Percentiles rank a stretch among this genome's conserved stretches.
These are phyloP conservation scores for Cyathus striatus DNA, from an alignment of 768 basidiomycete genomes.

Conservation along the genomic window DNA sequence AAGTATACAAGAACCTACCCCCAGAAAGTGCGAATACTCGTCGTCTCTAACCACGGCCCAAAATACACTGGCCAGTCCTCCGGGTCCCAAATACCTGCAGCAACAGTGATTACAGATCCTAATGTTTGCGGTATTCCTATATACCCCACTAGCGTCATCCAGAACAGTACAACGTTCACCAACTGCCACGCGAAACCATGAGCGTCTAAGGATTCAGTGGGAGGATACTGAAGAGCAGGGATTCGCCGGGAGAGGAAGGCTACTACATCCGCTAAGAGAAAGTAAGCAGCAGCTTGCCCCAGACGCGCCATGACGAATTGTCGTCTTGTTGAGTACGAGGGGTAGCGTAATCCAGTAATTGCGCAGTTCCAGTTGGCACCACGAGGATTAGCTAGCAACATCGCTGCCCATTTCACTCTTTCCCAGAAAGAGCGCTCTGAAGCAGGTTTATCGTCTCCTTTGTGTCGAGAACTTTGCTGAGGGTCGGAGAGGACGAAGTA, in stretches of 20 bases:
- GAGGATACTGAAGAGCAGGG: not conserved
- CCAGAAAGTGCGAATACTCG: conserved; percentile 27
- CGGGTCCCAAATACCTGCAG: conserved; percentile 9
- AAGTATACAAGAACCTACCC: conserved; percentile 16
- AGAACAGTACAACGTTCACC: conserved; percentile 6
- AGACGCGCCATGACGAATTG: too few species aligned
- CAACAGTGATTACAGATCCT: conserved; percentile 6
- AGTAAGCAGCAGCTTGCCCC: not conserved
- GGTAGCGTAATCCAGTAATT: too few species aligned
- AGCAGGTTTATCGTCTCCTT: conserved; percentile 1
- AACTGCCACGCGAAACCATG: conserved; percentile 5
- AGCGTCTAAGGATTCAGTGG: not conserved
- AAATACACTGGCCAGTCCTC: conserved; percentile 21
- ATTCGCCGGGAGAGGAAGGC: not conserved
- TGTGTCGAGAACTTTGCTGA: conserved; percentile 1
- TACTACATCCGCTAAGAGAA: not conserved
- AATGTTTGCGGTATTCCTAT: not conserved
- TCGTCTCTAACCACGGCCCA: conserved; percentile 19
- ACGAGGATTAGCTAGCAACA: too few species aligned
- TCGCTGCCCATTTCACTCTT: too few species aligned
- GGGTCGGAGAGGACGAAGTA: too few species aligned
- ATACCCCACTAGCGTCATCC: not conserved
- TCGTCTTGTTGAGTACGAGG: not conserved
- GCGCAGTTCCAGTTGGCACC: too few species aligned
- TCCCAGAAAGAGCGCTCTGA: too few species aligned